Percentiles rank a stretch among this genome's conserved stretches.
Conservation (phyloP, 2,329 filamentous ascomycete genomes). For the Monilinia polystroma region DNA sequence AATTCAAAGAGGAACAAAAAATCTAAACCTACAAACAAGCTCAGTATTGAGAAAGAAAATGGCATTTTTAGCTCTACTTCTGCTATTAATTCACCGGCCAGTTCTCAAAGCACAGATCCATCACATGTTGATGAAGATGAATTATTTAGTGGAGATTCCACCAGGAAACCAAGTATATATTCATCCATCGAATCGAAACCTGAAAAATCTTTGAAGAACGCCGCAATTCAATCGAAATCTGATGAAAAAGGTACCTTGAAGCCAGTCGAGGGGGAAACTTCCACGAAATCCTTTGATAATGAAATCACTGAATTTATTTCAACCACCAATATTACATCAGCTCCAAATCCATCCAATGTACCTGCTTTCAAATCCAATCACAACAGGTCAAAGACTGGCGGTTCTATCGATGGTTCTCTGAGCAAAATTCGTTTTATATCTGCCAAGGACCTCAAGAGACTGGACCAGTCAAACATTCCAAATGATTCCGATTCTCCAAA, state of each 20-base stretch:
- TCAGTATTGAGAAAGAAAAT: background rate
- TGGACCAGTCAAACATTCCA: conserved; percentile 10
- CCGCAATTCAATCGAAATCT: background rate
- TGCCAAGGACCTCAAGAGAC: conserved; percentile 17
- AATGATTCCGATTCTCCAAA: conserved; percentile 22
- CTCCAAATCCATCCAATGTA: background rate
- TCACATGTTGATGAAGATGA: conserved; percentile 19
- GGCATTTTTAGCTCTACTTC: background rate
- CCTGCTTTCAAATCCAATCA: background rate
- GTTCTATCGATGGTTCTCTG: background rate
- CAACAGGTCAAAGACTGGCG: background rate
- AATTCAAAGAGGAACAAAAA: conserved; percentile 21
- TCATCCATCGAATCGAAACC: background rate
- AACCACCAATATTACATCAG: background rate
- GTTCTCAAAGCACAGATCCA: background rate
- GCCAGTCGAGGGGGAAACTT: background rate
- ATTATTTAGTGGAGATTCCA: conserved; percentile 25
- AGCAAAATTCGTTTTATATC: conserved; percentile 7
- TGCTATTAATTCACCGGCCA: background rate
- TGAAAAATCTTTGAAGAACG: background rate
- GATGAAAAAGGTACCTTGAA: background rate
- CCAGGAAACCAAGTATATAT: conserved; percentile 25
- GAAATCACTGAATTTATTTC: background rate
- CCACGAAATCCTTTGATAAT: background rate
- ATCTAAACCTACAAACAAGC: conserved; percentile 9